Base-by-base conservation (phyloP, 306 rosid genomes). In the Sesbania bispinosa region DNA sequence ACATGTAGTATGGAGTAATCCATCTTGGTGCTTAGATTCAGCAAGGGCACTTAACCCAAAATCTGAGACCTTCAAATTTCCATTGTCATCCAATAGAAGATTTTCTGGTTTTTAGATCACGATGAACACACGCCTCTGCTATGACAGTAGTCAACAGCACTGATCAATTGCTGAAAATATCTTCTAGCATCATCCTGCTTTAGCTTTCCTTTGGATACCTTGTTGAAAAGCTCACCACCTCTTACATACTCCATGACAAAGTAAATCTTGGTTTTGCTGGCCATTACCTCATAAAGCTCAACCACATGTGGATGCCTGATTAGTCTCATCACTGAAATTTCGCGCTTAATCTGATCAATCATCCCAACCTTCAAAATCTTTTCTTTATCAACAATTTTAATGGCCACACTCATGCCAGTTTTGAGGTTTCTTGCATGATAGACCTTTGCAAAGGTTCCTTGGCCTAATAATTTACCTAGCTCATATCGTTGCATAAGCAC, bases 361-460 rank as follows among this genome's bases (percentile, higher is more conserved):
- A 90, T 84, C 63, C 98, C 98, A 45, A 81, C 93, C 80, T 75
- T 86, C 66, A 86, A 57, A 71, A 94, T 42, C 80, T 83, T 89
- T 69, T 89, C 92, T 58, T 90, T 90, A 58, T 89, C 96, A 7
- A 87, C 57, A 4, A 94, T 57, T 78, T 94, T 90, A 33, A 94
- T 87, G 57, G 97, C 97, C 61, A 91, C 97, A 36, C 83, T 84
- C 77, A 32, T 14, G 66, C 94, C 90, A 14, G 76, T 90, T 65
- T 30, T 55, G 30, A 90, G 55, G 80, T 87, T 83, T 69, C 90
- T 83, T 4, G 86, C 97, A 69, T 89, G 68, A 63, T 94, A 85
- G 5, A 94, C 98, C 84, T 90, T 94, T 3, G 98, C 98, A 77
- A 94, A 94, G 69, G 97, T 94, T 58, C 98, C 98, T 75, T 94